Conservation (phyloP, 1,139 yeast genomes). For the Candida smagusa region DNA sequence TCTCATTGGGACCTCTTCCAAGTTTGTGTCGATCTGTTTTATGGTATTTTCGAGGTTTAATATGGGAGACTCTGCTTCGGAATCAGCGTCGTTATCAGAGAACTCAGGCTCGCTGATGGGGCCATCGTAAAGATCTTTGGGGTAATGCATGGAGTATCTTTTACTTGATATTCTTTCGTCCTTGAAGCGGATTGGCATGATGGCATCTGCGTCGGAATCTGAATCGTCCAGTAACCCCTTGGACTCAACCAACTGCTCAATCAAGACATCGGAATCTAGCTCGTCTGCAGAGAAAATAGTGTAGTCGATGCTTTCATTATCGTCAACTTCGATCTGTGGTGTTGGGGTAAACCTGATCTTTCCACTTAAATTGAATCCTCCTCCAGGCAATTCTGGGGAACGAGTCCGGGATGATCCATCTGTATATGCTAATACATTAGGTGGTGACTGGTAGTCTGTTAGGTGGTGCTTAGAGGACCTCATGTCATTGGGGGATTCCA, state of each 20-base stretch:
- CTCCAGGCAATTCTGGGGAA: constrained; percentile 2
- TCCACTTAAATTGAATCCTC: constrained; percentile 1
- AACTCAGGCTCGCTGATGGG: constrained; percentile 6
- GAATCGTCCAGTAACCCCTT: constrained; percentile 5
- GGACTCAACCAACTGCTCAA: constrained; percentile 8
- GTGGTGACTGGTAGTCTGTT: background rate
- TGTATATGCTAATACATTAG: background rate
- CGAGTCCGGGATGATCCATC: background rate
- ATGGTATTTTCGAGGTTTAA: background rate
- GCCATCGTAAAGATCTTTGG: constrained; percentile 2
- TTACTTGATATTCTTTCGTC: background rate
- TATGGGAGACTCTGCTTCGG: background rate
- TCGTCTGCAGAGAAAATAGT: constrained; percentile 6
- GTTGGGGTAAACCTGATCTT: background rate
- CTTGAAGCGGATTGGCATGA: background rate
- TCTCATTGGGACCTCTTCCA: background rate
- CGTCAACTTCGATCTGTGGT: constrained; percentile 1
- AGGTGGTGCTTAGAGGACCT: too few relatives aligned
- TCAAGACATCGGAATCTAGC: constrained; percentile 7
- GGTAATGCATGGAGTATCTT: background rate
- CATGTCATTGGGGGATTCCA: too few relatives aligned
- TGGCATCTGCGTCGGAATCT: background rate
- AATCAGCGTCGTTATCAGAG: constrained; percentile 2
- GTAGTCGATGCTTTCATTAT: constrained; percentile 3
- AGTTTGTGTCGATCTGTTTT: background rate